phyloP scores from a whole-genome alignment of 202 grass and related monocot species.

The Brachypodium distachyon region DNA sequence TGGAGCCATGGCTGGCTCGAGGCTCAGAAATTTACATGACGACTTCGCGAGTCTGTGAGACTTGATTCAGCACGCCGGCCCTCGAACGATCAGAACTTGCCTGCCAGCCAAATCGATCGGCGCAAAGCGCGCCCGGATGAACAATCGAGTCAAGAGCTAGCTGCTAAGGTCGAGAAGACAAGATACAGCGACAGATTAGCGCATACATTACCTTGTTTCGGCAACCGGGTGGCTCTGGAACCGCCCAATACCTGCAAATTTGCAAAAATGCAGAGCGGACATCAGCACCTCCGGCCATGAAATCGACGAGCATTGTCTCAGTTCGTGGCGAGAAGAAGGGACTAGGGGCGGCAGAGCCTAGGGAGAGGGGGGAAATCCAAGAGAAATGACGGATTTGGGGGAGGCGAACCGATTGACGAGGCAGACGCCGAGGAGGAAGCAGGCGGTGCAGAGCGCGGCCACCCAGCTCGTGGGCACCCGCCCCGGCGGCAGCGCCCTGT shows the following conservation, averaged over 20 bases:
- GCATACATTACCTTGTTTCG: slow-evolving; percentile 24
- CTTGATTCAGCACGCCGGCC: slow-evolving; percentile 21
- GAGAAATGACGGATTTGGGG: slow-evolving; percentile 19
- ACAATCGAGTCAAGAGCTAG: background rate
- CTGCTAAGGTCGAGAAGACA: too few relatives aligned
- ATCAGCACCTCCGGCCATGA: background rate
- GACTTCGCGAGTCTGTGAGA: slow-evolving; percentile 35
- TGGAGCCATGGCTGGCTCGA: background rate
- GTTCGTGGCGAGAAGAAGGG: background rate
- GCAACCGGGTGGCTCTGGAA: slow-evolving; percentile 36
- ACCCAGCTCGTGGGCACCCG: slow-evolving; percentile 41
- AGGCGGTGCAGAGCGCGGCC: slow-evolving; percentile 41
- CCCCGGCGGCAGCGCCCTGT: slow-evolving; percentile 28
- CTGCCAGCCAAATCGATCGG: slow-evolving; percentile 10
- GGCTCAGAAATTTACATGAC: slow-evolving; percentile 31
- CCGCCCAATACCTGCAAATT: slow-evolving; percentile 50
- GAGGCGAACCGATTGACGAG: slow-evolving; percentile 36
- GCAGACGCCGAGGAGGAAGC: slow-evolving; percentile 56
- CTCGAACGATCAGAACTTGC: background rate
- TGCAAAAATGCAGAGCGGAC: background rate
- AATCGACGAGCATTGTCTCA: slow-evolving; percentile 20
- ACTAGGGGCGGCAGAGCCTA: background rate
- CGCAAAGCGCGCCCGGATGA: background rate
- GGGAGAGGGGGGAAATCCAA: background rate
- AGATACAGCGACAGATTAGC: too few relatives aligned